A percentile compares a stretch with the other conserved stretches of the same genome.
These are phyloP conservation scores for Gryganskiella cystojenkinii DNA, from an alignment of 192 early-diverging fungal genomes.

Conservation along the genomic window DNA sequence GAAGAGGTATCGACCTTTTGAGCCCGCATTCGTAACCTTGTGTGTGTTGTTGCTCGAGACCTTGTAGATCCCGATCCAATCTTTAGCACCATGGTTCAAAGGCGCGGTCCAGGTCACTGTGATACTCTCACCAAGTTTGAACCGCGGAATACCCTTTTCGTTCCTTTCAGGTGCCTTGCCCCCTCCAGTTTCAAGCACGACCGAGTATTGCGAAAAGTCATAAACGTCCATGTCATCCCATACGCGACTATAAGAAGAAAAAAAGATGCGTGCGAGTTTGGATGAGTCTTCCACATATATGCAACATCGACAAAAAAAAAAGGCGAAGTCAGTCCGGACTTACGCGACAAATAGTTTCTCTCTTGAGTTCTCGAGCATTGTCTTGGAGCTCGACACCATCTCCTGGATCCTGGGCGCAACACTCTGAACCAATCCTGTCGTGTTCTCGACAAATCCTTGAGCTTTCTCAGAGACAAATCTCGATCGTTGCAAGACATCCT, in stretches of 20 bases:
- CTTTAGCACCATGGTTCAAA: slow-evolving; percentile 70
- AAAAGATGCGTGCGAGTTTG: too few relatives aligned
- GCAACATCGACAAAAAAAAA: background rate
- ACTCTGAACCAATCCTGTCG: slow-evolving; percentile 60
- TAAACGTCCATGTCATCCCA: slow-evolving; percentile 56
- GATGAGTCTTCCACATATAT: background rate
- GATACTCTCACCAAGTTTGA: slow-evolving; percentile 82
- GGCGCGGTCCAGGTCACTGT: slow-evolving; percentile 78
- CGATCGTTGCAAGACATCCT: slow-evolving; percentile 60
- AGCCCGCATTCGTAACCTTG: slow-evolving; percentile 80
- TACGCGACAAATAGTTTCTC: slow-evolving; percentile 52
- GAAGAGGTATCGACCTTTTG: slow-evolving; percentile 78
- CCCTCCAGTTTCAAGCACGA: slow-evolving; percentile 23
- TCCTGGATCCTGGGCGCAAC: slow-evolving; percentile 61
- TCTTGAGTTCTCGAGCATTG: slow-evolving; percentile 53
- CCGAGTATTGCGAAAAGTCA: slow-evolving; percentile 55
- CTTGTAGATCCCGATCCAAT: slow-evolving; percentile 96
- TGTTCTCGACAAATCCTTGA: slow-evolving; percentile 72
- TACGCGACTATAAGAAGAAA: slow-evolving; percentile 14
- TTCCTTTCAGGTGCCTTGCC: background rate
- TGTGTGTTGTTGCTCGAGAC: slow-evolving; percentile 79
- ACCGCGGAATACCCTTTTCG: slow-evolving; percentile 22
- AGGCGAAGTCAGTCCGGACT: background rate
- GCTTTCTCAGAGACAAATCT: slow-evolving; percentile 63
- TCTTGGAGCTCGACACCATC: slow-evolving; percentile 55